These are phyloP conservation scores for Pelargonium myrrhifolium DNA, from an alignment of 441 rosid genomes.

Conservation along the genomic window DNA sequence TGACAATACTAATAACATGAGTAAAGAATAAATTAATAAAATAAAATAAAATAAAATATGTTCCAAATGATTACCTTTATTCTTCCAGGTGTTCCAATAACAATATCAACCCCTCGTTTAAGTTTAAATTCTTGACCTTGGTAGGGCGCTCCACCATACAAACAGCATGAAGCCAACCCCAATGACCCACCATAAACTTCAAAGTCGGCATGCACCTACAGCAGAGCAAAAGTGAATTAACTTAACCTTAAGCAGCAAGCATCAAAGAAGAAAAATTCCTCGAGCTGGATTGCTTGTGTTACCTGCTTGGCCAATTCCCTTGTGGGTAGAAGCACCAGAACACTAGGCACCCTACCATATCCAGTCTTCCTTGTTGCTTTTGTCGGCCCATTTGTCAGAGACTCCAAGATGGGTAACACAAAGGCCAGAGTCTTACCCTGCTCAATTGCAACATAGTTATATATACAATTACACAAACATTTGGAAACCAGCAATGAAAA, in stretches of 20 bases:
- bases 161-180: conserved; percentile 69
- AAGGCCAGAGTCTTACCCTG: conserved; percentile 96
- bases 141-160: conserved; percentile 81
- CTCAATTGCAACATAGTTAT: conserved; percentile 12
- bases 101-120: conserved; percentile 81
- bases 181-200: conserved; percentile 66
- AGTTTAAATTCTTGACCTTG: conserved; percentile 49
- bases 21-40: conserved; percentile 3
- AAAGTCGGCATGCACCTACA: conserved; percentile 68
- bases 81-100: conserved; percentile 91
- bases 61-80: conserved; percentile 44
- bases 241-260: conserved; percentile 15
- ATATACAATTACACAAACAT: background rate
- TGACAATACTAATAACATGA: background rate
- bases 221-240: background rate
- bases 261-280: background rate
- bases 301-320: conserved; percentile 95
- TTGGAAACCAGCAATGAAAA: background rate
- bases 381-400: conserved; percentile 59
- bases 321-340: conserved; percentile 84
- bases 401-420: conserved; percentile 91
- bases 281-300: background rate
- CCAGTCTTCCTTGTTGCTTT: conserved; percentile 57
- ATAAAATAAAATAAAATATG: conserved; percentile 1
- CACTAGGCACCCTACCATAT: conserved; percentile 76